Evolutionary conservation across 352 stramenopile species (phyloP).

Genomic region (Globisporangium heterothallicum): DNA sequence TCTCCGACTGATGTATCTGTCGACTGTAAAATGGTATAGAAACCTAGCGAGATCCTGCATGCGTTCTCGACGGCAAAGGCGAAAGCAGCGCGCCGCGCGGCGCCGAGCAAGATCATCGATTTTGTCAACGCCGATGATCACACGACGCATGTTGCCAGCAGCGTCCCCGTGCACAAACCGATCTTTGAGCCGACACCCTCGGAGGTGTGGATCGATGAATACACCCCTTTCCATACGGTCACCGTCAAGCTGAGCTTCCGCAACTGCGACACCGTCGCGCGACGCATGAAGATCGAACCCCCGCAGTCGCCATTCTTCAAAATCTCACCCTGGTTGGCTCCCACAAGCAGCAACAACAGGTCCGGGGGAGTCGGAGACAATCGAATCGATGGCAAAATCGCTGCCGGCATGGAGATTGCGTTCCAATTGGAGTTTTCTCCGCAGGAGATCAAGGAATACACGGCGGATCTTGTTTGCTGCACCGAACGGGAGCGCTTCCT

Average conservation of each 20-base stretch:
- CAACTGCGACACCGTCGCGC: constrained; percentile 89
- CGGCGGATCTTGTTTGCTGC: constrained; percentile 87
- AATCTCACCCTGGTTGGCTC: constrained; percentile 27
- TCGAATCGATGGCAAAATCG: constrained; percentile 75
- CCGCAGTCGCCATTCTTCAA: constrained; percentile 86
- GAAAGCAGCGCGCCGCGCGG: constrained; percentile 28
- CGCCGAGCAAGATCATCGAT: constrained; percentile 39
- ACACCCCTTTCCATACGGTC: constrained; percentile 84
- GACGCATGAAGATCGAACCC: constrained; percentile 86
- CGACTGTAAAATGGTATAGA: constrained; percentile 19
- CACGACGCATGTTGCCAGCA: constrained; percentile 46
- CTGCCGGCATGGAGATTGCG: constrained; percentile 91
- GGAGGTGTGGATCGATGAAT: constrained; percentile 90
- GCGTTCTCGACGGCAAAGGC: constrained; percentile 57
- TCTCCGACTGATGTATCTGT: not conserved
- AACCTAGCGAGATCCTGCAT: constrained; percentile 62
- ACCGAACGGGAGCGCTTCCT: constrained; percentile 95
- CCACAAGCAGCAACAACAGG: constrained; percentile 12
- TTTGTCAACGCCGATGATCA: constrained; percentile 77
- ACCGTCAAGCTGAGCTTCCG: constrained; percentile 85
- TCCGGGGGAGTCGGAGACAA: constrained; percentile 2
- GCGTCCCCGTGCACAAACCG: constrained; percentile 78
- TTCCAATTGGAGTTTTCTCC: constrained; percentile 90
- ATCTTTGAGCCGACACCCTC: constrained; percentile 83
- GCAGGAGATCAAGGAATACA: constrained; percentile 87